These are phyloP conservation scores for Globisporangium apiculatum DNA, from an alignment of 352 stramenopile genomes.

Conservation along the genomic window DNA sequence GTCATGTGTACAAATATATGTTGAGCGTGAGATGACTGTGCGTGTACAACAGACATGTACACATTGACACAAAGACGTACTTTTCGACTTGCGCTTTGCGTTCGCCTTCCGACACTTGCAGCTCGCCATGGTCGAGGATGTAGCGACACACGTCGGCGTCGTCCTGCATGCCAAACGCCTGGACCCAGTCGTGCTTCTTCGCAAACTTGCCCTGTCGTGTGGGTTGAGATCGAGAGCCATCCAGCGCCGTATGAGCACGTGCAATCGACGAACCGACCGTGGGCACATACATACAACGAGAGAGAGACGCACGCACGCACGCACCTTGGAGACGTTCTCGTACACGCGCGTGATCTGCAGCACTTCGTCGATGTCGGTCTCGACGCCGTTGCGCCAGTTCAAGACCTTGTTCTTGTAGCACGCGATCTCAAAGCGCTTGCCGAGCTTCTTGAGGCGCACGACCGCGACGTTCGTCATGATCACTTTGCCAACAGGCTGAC, in stretches of 20 bases:
- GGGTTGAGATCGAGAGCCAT: not conserved
- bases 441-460: constrained; percentile 91
- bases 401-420: constrained; percentile 99
- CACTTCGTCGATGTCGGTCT: constrained; percentile 97
- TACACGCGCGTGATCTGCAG: constrained; percentile 97
- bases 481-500: constrained; percentile 78
- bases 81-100: constrained; percentile 90
- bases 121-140: constrained; percentile 95
- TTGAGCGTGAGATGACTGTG: not conserved
- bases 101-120: constrained; percentile 97
- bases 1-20: not conserved
- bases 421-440: constrained; percentile 98
- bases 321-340: constrained; percentile 94
- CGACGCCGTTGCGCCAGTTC: constrained; percentile 97
- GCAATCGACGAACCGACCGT: too few species aligned
- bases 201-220: constrained; percentile 89
- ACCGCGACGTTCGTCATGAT: constrained; percentile 97
- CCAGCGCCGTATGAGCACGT: too few species aligned
- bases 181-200: constrained; percentile 91
- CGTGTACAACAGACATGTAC: too few species aligned
- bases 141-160: constrained; percentile 88
- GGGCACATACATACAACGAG: not conserved
- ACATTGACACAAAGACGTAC: constrained; percentile 18
- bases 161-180: constrained; percentile 92
- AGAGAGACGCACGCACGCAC: not conserved